Base-by-base conservation (phyloP, 1,284 basidiomycete species). In the Irpex sp. region DNA sequence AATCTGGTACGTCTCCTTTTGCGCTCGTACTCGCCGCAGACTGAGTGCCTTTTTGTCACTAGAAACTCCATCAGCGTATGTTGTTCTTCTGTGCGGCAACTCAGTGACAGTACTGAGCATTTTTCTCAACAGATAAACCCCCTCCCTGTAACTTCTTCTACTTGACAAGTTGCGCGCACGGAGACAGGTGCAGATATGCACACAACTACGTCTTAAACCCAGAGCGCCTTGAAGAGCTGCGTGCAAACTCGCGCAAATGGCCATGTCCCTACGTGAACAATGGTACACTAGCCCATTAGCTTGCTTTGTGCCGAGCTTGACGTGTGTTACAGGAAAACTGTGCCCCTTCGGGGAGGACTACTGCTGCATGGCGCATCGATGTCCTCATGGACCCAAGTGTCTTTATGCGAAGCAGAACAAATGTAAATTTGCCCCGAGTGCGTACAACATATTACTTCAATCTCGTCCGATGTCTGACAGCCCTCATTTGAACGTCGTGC, bases 111-210 rank as follows among this genome's bases (percentile, higher is more conserved):
- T 3, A 26, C 26, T 26, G 26, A 26, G 4, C 3, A 2, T 26
- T 26, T 1, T 26, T 4, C 26, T 56, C n/a, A n/a, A 47, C 63
- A 78, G 77, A 77, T 50, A 76, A 68, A 63, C 78, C 78, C 4
- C 74, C 75, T 1, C 77, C 78, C 1, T 81, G 80, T 67, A 81
- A 79, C 59, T 75, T 74, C 65, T 74, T 71, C 67, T 81, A 81
- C 66, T 70, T 81, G 31, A 66, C 75, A 1, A 68, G 68, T 49
- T 79, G 79, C 65, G 72, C 69, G 61, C 68, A 75, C 43, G 75
- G 76, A 51, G 66, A 69, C 7, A 70, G 72, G 17, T 81, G 80
- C 68, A 72, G 69, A 13, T 81, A 77, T 63, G 75, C 72, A 26
- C 80, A 82, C 64, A 67, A 77, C 54, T 82, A 80, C 61, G 61